Conservation (phyloP, 2,329 filamentous ascomycete genomes). For the Chaetomium sp. region DNA sequence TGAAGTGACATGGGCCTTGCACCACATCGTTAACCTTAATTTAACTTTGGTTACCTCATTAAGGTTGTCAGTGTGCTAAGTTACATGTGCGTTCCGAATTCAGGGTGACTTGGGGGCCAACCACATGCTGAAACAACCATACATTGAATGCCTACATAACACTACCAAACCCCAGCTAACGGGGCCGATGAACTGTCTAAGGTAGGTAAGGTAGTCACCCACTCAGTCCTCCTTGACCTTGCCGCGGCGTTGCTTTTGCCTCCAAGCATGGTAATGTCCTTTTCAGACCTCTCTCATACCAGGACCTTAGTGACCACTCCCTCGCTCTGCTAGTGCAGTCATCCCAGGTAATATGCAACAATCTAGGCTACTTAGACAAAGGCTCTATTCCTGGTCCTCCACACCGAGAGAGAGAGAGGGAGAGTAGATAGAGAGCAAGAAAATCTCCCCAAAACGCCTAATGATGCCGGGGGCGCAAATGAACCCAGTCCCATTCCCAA, state of each 20-base stretch:
- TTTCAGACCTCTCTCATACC: neutral
- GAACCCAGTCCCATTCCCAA: neutral
- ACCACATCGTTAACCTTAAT: conserved; percentile 2
- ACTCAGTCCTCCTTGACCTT: neutral
- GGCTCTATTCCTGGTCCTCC: neutral
- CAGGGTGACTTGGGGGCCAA: neutral
- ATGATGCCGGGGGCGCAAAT: neutral
- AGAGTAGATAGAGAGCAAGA: neutral
- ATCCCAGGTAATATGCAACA: conserved; percentile 18
- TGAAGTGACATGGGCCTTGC: neutral
- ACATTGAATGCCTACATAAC: neutral
- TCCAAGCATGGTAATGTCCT: neutral
- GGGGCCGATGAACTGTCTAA: neutral
- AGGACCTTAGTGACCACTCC: neutral
- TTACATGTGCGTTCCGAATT: neutral
- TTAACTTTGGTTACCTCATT: neutral
- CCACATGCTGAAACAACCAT: neutral
- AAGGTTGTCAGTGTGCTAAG: neutral
- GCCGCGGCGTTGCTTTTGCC: neutral
- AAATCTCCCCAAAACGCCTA: neutral
- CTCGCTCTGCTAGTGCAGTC: neutral
- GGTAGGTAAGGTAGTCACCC: no score
- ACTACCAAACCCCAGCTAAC: neutral
- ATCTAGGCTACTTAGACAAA: conserved; percentile 16
- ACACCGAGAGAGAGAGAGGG: neutral